These are phyloP conservation scores for Tetrapisispora iriomotensis DNA, from an alignment of 805 yeast genomes.

Conservation along the genomic window DNA sequence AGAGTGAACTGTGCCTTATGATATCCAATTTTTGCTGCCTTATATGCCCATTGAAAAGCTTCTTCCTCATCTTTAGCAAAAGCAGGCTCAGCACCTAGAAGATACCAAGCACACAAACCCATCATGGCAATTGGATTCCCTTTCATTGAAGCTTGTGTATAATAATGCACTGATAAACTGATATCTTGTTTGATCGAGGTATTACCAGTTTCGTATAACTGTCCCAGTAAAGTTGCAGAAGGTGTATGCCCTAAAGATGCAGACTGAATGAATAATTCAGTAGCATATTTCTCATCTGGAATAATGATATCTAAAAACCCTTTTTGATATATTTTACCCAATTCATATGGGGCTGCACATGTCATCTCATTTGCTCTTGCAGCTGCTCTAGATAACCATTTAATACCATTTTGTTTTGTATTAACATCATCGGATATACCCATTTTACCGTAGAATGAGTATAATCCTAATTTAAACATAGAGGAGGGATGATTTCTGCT, in stretches of 20 bases:
- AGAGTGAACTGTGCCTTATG: slow-evolving; percentile 80
- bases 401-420: slow-evolving; percentile 77
- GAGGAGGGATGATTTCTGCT: slow-evolving; percentile 93
- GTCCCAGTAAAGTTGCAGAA: slow-evolving; percentile 72
- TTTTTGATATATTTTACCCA: slow-evolving; percentile 70
- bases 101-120: slow-evolving; percentile 93
- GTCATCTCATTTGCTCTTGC: slow-evolving; percentile 75
- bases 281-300: slow-evolving; percentile 74
- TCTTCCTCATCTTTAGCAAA: slow-evolving; percentile 70
- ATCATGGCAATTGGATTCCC: slow-evolving; percentile 89
- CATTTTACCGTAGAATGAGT: slow-evolving; percentile 76
- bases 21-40: slow-evolving; percentile 67
- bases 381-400: slow-evolving; percentile 85
- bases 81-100: slow-evolving; percentile 82
- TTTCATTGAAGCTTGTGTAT: slow-evolving; percentile 78
- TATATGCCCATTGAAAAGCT: slow-evolving; percentile 89
- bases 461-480: slow-evolving; percentile 84
- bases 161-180: slow-evolving; percentile 81
- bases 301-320: slow-evolving; percentile 86
- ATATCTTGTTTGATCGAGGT: slow-evolving; percentile 64
- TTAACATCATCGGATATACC: slow-evolving; percentile 61
- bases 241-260: slow-evolving; percentile 82
- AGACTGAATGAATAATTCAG: slow-evolving; percentile 77
- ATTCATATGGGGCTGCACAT: slow-evolving; percentile 90
- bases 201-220: slow-evolving; percentile 69